Percentiles rank a stretch among this genome's conserved stretches.
Conservation (phyloP, 345 rosid species). For the Rhodomyrtus tomentosa region DNA sequence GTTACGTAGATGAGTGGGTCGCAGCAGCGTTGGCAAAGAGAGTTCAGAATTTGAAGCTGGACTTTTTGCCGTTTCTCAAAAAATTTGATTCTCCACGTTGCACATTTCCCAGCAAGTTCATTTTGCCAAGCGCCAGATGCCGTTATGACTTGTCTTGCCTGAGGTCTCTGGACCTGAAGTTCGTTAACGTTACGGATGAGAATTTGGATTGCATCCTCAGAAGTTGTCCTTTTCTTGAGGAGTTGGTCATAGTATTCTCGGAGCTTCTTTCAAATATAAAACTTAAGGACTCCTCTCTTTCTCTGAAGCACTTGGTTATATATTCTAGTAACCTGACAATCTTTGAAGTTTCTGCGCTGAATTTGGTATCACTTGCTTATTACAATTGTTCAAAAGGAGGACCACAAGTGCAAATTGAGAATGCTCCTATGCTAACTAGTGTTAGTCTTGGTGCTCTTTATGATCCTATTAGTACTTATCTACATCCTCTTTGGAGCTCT, state of each 20-base stretch:
- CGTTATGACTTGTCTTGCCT: background rate
- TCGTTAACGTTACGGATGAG: background rate
- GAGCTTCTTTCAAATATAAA: background rate
- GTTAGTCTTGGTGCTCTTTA: background rate
- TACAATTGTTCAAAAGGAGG: background rate
- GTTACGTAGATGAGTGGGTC: slow-evolving; percentile 1
- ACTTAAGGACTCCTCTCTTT: background rate
- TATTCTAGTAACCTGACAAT: background rate
- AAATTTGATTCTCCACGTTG: background rate
- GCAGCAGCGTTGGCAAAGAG: background rate
- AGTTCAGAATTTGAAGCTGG: background rate
- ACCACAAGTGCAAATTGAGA: background rate
- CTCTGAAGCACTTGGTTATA: background rate
- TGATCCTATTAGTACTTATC: background rate
- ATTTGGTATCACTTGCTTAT: background rate
- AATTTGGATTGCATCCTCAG: background rate
- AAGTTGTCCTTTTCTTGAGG: slow-evolving; percentile 1
- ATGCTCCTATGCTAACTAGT: background rate
- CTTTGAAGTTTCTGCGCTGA: background rate
- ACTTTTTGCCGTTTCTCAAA: background rate
- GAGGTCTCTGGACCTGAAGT: background rate
- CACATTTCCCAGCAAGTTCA: background rate
- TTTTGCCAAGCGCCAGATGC: background rate
- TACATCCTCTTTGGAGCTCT: background rate
- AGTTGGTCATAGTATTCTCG: background rate